Evolutionary conservation across 768 basidiomycete species (phyloP).

Genomic region (Ramaria sp.): DNA sequence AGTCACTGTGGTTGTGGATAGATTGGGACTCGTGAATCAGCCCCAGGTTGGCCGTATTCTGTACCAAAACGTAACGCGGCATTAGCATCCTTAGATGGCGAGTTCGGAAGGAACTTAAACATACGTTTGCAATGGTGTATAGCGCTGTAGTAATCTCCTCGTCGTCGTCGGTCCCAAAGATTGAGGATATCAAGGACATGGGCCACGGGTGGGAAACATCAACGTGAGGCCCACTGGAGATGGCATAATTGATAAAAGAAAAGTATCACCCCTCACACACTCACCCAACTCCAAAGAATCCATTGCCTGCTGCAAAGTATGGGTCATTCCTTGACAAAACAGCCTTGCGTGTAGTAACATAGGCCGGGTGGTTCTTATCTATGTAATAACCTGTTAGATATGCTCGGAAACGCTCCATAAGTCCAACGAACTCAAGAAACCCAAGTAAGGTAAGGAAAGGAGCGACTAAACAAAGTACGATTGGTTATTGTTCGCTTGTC

Average conservation of each 20-base stretch:
- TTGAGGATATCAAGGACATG: conserved; percentile 68
- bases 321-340: conserved; percentile 57
- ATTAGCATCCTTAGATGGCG: background rate
- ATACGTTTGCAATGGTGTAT: conserved; percentile 58
- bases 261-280: conserved; percentile 15
- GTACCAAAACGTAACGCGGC: background rate
- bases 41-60: conserved; percentile 70
- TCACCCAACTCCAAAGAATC: conserved; percentile 61
- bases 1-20: conserved; percentile 44
- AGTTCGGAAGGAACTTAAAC: conserved; percentile 17
- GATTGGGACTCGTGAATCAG: conserved; percentile 67
- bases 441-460: conserved; percentile 70
- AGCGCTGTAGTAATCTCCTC: conserved; percentile 50
- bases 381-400: background rate
- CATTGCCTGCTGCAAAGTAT: conserved; percentile 52
- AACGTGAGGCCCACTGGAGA: conserved; percentile 63
- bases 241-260: background rate
- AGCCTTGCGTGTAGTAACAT: conserved; percentile 51
- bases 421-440: conserved; percentile 36
- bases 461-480: conserved; percentile 38
- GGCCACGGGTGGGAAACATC: conserved; percentile 72
- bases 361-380: conserved; percentile 44
- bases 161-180: conserved; percentile 67
- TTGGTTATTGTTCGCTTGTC: background rate
- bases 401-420: background rate